Conservation (phyloP, 805 yeast genomes). For the Pichia kluyveri region DNA sequence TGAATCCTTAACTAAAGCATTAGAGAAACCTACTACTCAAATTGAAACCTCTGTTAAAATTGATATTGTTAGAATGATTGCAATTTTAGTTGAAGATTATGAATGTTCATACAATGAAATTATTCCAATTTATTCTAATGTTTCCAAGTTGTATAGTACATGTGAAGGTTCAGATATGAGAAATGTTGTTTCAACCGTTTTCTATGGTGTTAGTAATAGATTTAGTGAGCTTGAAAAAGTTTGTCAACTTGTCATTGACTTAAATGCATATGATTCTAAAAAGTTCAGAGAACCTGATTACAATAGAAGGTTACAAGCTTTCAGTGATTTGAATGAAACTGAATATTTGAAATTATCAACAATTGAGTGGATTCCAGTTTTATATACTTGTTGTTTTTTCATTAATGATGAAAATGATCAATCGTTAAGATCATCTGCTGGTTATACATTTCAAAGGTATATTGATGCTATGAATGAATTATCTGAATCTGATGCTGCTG, state of each 20-base stretch:
- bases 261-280: conserved; percentile 59
- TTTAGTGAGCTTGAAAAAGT: conserved; percentile 36
- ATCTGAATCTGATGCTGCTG: conserved; percentile 20
- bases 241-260: conserved; percentile 44
- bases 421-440: conserved; percentile 70
- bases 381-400: conserved; percentile 59
- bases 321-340: conserved; percentile 51
- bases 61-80: conserved; percentile 47
- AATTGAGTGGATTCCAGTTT: conserved; percentile 70
- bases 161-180: conserved; percentile 59
- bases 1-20: conserved; percentile 46
- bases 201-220: conserved; percentile 47
- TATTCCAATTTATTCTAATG: conserved; percentile 20
- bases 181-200: conserved; percentile 48
- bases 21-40: conserved; percentile 48
- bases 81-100: conserved; percentile 43
- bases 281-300: conserved; percentile 73
- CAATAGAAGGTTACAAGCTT: conserved; percentile 63
- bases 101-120: conserved; percentile 47
- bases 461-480: conserved; percentile 43
- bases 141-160: conserved; percentile 40
- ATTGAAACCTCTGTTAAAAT: conserved; percentile 45
- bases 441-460: conserved; percentile 53
- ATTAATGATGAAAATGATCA: conserved; percentile 73
- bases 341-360: conserved; percentile 35